Percentiles rank a stretch among this genome's conserved stretches.
These are phyloP conservation scores for Xeromyces bisporus DNA, from an alignment of 495 filamentous ascomycete species.

Conservation along the genomic window DNA sequence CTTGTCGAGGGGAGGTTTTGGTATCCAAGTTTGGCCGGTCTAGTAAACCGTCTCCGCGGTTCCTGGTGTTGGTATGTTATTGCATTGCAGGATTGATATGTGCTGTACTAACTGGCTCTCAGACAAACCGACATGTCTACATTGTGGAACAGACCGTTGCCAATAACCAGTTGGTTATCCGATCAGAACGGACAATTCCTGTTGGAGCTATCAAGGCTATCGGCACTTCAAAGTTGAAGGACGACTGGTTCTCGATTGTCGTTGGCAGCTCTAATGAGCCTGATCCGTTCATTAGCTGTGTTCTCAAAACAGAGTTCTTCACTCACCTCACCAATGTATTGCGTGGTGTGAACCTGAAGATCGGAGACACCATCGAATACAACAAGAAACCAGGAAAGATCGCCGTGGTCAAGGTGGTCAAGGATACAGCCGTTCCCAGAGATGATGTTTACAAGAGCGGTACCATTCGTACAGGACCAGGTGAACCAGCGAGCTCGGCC, in stretches of 20 bases:
- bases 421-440: constrained; percentile 54
- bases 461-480: constrained; percentile 68
- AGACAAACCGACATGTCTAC: constrained; percentile 72
- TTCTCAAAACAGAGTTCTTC: constrained; percentile 95
- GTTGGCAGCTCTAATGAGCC: constrained; percentile 77
- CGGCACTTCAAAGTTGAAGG: constrained; percentile 58
- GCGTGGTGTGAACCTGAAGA: constrained; percentile 67
- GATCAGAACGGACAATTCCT: constrained; percentile 63
- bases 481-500: constrained; percentile 67
- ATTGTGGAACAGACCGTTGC: constrained; percentile 70
- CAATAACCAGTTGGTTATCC: constrained; percentile 64
- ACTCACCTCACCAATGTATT: constrained; percentile 65
- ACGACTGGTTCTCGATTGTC: constrained; percentile 93
- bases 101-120: constrained; percentile 2
- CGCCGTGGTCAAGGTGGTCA: constrained; percentile 69
- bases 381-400: constrained; percentile 97
- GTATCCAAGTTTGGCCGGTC: constrained; percentile 91
- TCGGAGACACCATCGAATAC: constrained; percentile 73
- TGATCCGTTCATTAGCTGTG: constrained; percentile 78
- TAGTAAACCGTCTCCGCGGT: constrained; percentile 77
- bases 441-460: constrained; percentile 88
- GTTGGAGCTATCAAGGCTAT: constrained; percentile 78
- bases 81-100: constrained; percentile 13
- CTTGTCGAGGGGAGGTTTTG: constrained; percentile 73
- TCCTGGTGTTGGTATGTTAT: constrained; percentile 62